Percentiles rank a stretch among this genome's conserved stretches.
phyloP scores from a whole-genome alignment of 1,284 basidiomycete genomes.

The Malassezia furfur region DNA sequence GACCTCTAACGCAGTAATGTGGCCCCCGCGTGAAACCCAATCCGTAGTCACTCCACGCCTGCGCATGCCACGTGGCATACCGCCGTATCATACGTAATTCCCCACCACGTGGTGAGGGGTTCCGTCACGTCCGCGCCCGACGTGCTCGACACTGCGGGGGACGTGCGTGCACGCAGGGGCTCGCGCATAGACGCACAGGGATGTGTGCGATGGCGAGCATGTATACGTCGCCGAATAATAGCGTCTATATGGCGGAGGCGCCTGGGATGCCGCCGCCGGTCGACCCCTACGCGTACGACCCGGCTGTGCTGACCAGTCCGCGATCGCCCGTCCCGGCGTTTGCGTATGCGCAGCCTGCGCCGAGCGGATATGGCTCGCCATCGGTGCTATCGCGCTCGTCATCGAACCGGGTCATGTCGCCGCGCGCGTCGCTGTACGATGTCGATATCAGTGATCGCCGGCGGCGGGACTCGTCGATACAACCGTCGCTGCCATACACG shows the following conservation, averaged over 20 bases:
- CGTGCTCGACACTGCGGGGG: not conserved
- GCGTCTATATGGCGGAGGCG: not conserved
- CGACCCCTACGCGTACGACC: not conserved
- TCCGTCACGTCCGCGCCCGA: not conserved
- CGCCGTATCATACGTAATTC: not conserved
- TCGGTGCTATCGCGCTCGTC: not conserved
- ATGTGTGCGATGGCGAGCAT: slow-evolving; percentile 4
- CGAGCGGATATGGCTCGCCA: not conserved
- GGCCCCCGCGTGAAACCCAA: not conserved
- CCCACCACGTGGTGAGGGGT: not conserved
- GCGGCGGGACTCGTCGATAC: slow-evolving; percentile 29
- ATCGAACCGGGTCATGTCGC: not conserved
- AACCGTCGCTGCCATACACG: slow-evolving; percentile 53
- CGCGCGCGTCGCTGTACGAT: not conserved
- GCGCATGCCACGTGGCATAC: not conserved
- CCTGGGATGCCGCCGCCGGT: not conserved
- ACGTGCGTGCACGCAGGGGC: not conserved
- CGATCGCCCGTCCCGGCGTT: not conserved
- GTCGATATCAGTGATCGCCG: slow-evolving; percentile 14
- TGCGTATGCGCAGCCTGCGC: not conserved
- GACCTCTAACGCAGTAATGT: not conserved
- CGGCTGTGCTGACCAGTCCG: not conserved
- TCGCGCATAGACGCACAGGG: not conserved
- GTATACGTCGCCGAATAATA: not conserved
- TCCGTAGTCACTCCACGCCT: not conserved